These are phyloP conservation scores for Globisporangium ultimum DNA, from an alignment of 352 stramenopile species.

Conservation along the genomic window DNA sequence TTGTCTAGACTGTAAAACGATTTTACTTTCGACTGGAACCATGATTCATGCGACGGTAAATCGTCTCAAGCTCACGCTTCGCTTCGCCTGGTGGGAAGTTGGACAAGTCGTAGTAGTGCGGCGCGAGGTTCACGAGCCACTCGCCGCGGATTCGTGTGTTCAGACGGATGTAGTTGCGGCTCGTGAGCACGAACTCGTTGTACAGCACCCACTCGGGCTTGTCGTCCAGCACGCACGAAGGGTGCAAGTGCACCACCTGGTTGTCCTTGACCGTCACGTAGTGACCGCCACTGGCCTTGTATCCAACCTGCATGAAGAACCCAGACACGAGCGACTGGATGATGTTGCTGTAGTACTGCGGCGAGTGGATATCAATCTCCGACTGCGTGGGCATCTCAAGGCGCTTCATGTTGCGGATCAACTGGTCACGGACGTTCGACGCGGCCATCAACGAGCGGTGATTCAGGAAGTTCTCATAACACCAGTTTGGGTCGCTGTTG, in stretches of 20 bases:
- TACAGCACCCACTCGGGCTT: constrained; percentile 98
- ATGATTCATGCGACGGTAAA: constrained; percentile 66
- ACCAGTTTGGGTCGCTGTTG: constrained; percentile 92
- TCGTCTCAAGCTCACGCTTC: constrained; percentile 92
- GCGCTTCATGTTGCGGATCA: constrained; percentile 97
- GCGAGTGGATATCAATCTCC: constrained; percentile 69
- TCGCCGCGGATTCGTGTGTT: constrained; percentile 94
- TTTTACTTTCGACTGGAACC: constrained; percentile 11
- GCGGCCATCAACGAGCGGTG: constrained; percentile 92
- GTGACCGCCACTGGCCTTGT: constrained; percentile 82
- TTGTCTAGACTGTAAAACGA: not conserved
- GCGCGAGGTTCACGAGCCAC: constrained; percentile 91
- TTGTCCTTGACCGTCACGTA: constrained; percentile 99
- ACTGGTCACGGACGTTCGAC: constrained; percentile 95
- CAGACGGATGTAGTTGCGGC: constrained; percentile 98
- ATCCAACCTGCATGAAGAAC: constrained; percentile 98
- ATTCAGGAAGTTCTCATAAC: constrained; percentile 98
- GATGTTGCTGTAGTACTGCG: constrained; percentile 93
- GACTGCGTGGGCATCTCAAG: constrained; percentile 73
- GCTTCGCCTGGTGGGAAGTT: constrained; percentile 97
- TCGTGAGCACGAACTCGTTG: constrained; percentile 99
- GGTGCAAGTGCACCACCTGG: constrained; percentile 97
- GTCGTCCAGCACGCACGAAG: constrained; percentile 93
- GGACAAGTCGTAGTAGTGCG: constrained; percentile 97
- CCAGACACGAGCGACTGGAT: constrained; percentile 91